Base-by-base conservation (phyloP, 495 filamentous ascomycete genomes). In the Neurospora hispaniola region DNA sequence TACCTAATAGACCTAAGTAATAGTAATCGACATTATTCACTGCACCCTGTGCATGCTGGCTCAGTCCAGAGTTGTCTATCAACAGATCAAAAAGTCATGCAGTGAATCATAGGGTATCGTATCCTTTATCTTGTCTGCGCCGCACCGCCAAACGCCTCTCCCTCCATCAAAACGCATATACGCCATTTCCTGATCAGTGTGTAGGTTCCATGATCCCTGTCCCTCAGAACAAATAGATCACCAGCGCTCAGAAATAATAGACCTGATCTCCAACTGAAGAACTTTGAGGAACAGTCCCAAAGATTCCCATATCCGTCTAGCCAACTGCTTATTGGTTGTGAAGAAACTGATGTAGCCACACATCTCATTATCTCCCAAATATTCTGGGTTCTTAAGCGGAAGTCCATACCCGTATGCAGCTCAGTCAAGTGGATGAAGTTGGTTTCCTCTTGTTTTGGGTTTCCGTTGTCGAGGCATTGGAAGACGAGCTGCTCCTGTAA, bases 151-250 rank as follows among this genome's bases (percentile, higher is more conserved):
- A 72, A 42, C 0, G 48, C 71, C 35, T 72, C 71, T 14, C 39
- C 71, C 3, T 68, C 71, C 71, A 72, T 72, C 46, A 72, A 16
- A 5, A 48, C 71, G 27, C 68, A 72, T n/a, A 72, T 40, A 41
- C 68, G 68, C 27, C 39, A 69, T 43, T 72, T 20, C 71, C 71
- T 39, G 18, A 43, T 27, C 11, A 43, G 7, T n/a, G 11, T 9
- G 23, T 38, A 69, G 16, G 23, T 42, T 20, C 46, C 46, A 20
- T 69, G n/a, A 12, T 41, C 48, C 18, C 18, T 16, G 8, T 39
- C 4, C 46, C 71, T 23, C 1, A 23, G 23, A n/a, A 72, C 39
- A 42, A 72, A 72, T 5, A 48, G 71, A 12, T 40, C 35, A 23
- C 18, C 16, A 6, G 31, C 71, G 31, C 71, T 40, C 3, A 42